Conservation (phyloP, 2,329 filamentous ascomycete species). For the Sclerotinia trifoliorum region DNA sequence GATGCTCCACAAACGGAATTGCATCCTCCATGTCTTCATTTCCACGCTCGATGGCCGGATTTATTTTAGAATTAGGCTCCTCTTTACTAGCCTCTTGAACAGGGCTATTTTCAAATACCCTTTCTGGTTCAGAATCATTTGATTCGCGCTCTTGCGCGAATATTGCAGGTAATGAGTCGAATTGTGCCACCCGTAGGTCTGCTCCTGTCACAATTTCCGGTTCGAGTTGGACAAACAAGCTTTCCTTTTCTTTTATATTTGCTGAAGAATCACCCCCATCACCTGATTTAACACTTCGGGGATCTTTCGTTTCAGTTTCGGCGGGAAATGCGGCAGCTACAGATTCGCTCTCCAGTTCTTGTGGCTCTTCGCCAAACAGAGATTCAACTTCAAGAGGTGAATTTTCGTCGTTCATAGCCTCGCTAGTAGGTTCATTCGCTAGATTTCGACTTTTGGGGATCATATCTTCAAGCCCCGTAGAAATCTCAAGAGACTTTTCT, state of each 20-base stretch:
- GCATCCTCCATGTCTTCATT: neutral
- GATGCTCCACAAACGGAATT: neutral
- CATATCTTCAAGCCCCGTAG: too few species aligned
- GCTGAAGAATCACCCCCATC: neutral
- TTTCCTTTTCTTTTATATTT: neutral
- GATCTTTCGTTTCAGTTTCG: too few species aligned
- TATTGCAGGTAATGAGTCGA: too few species aligned
- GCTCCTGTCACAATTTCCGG: accelerated
- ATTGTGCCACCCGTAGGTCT: accelerated
- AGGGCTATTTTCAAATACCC: neutral
- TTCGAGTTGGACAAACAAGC: neutral
- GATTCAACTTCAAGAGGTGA: neutral
- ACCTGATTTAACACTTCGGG: neutral
- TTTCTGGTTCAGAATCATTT: too few species aligned
- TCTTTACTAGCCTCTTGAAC: accelerated
- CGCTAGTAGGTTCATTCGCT: neutral
- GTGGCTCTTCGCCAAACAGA: neutral
- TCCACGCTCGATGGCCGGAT: neutral
- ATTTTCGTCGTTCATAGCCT: neutral
- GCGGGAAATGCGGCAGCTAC: accelerated
- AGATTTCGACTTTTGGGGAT: accelerated
- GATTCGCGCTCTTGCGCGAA: too few species aligned
- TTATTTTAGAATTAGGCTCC: accelerated
- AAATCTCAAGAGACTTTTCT: neutral
- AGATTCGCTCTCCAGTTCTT: neutral